Base-by-base conservation (phyloP, 352 stramenopile species). In the Phytophthora foliorum region DNA sequence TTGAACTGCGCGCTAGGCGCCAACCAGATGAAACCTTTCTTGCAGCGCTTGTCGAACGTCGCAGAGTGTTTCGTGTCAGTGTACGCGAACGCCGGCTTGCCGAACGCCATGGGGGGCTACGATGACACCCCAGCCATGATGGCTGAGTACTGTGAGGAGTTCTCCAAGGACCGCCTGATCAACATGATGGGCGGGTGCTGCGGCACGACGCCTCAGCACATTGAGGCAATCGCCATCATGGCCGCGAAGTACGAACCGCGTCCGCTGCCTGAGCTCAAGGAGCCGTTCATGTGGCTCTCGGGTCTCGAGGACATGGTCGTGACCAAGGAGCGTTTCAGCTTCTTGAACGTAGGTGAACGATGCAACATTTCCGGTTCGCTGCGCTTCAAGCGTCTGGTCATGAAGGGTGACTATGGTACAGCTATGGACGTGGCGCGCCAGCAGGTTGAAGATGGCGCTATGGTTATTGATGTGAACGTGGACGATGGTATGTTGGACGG, bases 381-480 rank as follows among this genome's bases (percentile, higher is more conserved):
- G 45, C 87, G 89, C 13, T 99, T 99, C 84, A 99, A 99, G 89
- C 96, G 94, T 56, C 69, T 99, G 21, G 98, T 99, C 74, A 92
- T 98, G 83, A 90, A 90, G 42, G 94, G 96, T 22, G 91, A 99
- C 68, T 99, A 98, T 73, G 89, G 72, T 56, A 92, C 92, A 62
- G 95, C 94, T 21, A 99, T 99, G 96, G 95, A 98, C 54, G 97
- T 99, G 72, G 97, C 97, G 5, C 97, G 97, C 63, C 88, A 98
- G 60, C 97, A 99, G 74, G 95, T 99, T 7, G 97, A 98, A 63
- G 97, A 98, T 69, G 97, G 97, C 51, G 97, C 97, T 24, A 97
- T 98, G 86, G 95, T 99, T 10, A 97, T 99, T 74, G 96, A 99
- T 77, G 97, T 99, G 65, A 99, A 99, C 78, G 93, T 99, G n/a